phyloP scores from a whole-genome alignment of 768 basidiomycete genomes.

The Trichaptum fuscoviolaceum region DNA sequence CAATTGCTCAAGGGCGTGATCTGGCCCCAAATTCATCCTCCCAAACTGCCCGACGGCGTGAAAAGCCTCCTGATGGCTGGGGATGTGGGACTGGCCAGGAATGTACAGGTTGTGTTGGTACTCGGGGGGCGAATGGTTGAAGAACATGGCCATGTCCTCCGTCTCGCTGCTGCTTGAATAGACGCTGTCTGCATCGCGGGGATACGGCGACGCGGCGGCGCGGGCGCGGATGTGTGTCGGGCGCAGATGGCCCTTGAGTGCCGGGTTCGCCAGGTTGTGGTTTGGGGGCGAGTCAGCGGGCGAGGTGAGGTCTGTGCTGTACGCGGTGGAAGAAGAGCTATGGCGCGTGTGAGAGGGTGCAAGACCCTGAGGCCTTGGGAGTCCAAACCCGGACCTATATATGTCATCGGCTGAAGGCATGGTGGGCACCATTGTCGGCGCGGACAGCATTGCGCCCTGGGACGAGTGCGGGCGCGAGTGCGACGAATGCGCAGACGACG shows the following conservation, averaged over 20 bases:
- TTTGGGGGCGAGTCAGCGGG: conserved; percentile 67
- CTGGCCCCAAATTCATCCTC: conserved; percentile 68
- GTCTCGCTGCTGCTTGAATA: conserved; percentile 86
- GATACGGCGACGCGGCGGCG: conserved; percentile 78
- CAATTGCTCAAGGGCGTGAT: conserved; percentile 79
- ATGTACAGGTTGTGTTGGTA: conserved; percentile 61
- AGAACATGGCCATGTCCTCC: conserved; percentile 81
- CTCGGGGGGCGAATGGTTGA: conserved; percentile 49
- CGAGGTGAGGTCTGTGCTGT: conserved; percentile 35
- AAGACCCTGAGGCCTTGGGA: conserved; percentile 42
- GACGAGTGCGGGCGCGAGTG: conserved; percentile 76
- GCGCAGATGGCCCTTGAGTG: conserved; percentile 72
- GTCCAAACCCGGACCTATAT: conserved; percentile 56
- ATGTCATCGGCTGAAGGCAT: conserved; percentile 56
- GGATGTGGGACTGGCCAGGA: conserved; percentile 34
- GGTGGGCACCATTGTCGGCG: conserved; percentile 41
- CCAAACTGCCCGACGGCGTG: conserved; percentile 72
- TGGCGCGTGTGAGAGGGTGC: conserved; percentile 31
- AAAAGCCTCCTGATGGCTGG: conserved; percentile 39
- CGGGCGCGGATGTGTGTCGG: conserved; percentile 75
- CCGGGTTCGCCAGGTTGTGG: conserved; percentile 67
- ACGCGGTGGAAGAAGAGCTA: conserved; percentile 37
- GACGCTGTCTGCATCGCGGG: conserved; percentile 79
- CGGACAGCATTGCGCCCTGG: conserved; percentile 54
- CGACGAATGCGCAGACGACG: conserved; percentile 66